Conservation (phyloP, 805 yeast genomes). For the Ogataea trehalophila region DNA sequence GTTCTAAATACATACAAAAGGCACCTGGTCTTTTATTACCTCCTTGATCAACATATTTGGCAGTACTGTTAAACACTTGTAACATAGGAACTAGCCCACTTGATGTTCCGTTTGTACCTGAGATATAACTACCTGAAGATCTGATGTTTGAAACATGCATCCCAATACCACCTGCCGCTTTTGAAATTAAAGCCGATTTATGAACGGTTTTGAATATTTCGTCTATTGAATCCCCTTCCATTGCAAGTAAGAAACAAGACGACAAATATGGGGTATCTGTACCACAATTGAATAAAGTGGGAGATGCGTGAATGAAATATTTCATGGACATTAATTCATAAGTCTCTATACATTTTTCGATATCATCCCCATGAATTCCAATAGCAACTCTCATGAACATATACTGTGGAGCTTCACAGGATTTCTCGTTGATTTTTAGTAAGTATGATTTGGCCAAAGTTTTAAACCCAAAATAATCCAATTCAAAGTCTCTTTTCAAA, state of each 20-base stretch:
- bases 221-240: conserved; percentile 92
- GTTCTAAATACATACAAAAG: conserved; percentile 87
- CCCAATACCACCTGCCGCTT: conserved; percentile 96
- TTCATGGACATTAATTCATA: conserved; percentile 82
- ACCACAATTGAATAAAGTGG: conserved; percentile 92
- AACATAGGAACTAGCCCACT: conserved; percentile 96
- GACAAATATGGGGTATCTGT: conserved; percentile 82
- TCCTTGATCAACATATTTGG: conserved; percentile 97
- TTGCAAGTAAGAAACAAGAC: conserved; percentile 86
- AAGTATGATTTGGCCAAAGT: conserved; percentile 88
- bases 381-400: conserved; percentile 86
- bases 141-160: conserved; percentile 84
- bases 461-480: conserved; percentile 85
- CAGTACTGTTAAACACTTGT: conserved; percentile 91
- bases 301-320: conserved; percentile 91
- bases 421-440: conserved; percentile 53
- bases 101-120: conserved; percentile 90
- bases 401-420: conserved; percentile 92
- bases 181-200: conserved; percentile 84
- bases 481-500: conserved; percentile 66
- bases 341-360: conserved; percentile 68
- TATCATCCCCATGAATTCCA: conserved; percentile 76
- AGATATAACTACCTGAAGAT: conserved; percentile 79
- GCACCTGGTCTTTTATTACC: conserved; percentile 99
- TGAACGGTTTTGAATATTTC: conserved; percentile 90